Evolutionary conservation across 306 rosid species (phyloP), one percentile per base, ranked within the genome.

Genomic region (Prunus mongolica): DNA sequence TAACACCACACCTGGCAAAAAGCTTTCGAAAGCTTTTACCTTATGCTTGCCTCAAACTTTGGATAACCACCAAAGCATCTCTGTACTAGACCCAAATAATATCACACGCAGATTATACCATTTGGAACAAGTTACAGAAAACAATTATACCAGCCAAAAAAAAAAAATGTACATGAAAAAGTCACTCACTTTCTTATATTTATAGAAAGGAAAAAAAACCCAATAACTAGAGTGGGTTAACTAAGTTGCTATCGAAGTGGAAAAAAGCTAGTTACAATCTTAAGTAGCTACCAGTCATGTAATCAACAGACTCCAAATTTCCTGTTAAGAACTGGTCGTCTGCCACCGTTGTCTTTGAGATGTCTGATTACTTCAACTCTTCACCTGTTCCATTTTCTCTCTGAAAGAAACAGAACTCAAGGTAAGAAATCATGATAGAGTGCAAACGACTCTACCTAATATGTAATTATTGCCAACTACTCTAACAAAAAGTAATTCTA

Each of bases 381-480:
- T 90, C 88, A 93, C 82, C 96, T 89, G 78, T 88, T 89, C 97
- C 97, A 93, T 79, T 84, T 90, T 83, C 89, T 93, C 86, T 93
- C 97, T 93, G 97, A 76, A 86, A 80, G 60, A 78, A 82, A 71
- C 67, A 85, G 30, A 79, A 76, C 70, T 67, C 55, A 78, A 82
- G 73, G 70, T 85, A 14, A 83, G 84, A 55, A 62, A 69, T n/a
- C 9, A 19, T 60, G 67, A 71, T 15, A 68, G 12, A 66, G 61
- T 50, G 56, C 52, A 80, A 45, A 7, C 61, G 20, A 67, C 22
- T 12, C 20, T 12, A 20, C n/a, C 51, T 46, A 18, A 19, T n/a
- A 66, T 44, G 52, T 20, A 30, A 63, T 16, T 65, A 38, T 34
- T 44, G 65, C 65, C 65, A 60, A 25, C 16, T 18, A 52, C 20